phyloP scores from a whole-genome alignment of 2,329 filamentous ascomycete species.

The Rhexocercosporidium sp. region DNA sequence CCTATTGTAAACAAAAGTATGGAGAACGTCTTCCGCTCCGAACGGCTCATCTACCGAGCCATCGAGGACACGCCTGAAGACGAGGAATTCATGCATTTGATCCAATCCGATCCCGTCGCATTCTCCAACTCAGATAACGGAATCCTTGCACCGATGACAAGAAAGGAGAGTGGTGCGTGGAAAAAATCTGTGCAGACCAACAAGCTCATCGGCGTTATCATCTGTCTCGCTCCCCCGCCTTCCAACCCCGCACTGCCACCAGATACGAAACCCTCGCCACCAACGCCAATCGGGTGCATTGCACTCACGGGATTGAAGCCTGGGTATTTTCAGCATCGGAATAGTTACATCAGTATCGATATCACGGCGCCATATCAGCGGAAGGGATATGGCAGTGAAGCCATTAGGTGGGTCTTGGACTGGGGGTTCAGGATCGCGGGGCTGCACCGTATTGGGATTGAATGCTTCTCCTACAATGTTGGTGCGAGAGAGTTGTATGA shows the following conservation, averaged over 20 bases:
- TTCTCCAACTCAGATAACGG: constrained; percentile 27
- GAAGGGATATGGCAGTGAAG: constrained; percentile 46
- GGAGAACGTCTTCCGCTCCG: constrained; percentile 42
- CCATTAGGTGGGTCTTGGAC: constrained; percentile 45
- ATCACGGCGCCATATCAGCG: constrained; percentile 40
- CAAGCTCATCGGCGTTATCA: constrained; percentile 44
- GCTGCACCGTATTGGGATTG: constrained; percentile 45
- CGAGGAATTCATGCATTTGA: constrained; percentile 40
- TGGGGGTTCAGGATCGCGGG: constrained; percentile 45
- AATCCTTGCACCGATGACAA: not conserved
- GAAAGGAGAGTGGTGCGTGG: not conserved
- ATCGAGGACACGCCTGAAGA: constrained; percentile 44
- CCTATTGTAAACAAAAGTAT: not conserved
- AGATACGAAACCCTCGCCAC: not conserved
- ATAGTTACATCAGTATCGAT: constrained; percentile 45
- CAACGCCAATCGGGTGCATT: constrained; percentile 8
- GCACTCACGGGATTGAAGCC: not conserved
- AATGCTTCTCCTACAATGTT: constrained; percentile 42
- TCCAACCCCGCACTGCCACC: not conserved
- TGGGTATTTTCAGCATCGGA: constrained; percentile 47
- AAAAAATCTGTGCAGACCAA: constrained; percentile 30
- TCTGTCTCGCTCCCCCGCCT: constrained; percentile 42
- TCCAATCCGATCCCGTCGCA: constrained; percentile 41
- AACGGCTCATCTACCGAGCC: constrained; percentile 46
- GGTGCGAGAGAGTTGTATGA: constrained; percentile 43